These are phyloP conservation scores for Phlyctochytrium planicorne DNA, from an alignment of 192 early-diverging fungal genomes.

Conservation along the genomic window DNA sequence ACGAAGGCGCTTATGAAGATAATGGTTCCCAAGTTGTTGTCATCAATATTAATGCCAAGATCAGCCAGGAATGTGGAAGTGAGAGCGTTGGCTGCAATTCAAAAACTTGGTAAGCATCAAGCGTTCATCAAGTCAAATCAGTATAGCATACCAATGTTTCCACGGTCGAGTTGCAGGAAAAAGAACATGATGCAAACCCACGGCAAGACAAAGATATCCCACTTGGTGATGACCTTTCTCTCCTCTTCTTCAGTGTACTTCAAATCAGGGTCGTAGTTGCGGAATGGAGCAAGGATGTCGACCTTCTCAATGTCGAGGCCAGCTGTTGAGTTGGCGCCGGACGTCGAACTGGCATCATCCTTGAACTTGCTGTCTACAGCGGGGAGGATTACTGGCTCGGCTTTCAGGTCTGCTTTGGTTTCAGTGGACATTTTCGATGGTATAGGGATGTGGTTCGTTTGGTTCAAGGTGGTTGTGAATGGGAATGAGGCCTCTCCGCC, in stretches of 20 bases:
- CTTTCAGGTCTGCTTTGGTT: neutral
- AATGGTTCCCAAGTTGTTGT: neutral
- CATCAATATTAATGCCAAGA: neutral
- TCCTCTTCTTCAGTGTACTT: neutral
- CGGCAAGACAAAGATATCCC: constrained; percentile 24
- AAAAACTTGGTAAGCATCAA: too few relatives aligned
- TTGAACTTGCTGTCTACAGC: too few relatives aligned
- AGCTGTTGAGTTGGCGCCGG: neutral
- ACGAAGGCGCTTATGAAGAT: neutral
- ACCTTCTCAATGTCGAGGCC: neutral
- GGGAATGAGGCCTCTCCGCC: too few relatives aligned
- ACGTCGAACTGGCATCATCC: neutral
- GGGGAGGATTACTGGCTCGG: neutral
- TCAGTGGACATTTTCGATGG: too few relatives aligned
- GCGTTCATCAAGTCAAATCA: too few relatives aligned
- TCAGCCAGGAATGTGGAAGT: neutral
- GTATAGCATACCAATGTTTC: constrained; percentile 37
- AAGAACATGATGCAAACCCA: constrained; percentile 55
- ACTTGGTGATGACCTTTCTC: neutral
- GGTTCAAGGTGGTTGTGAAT: too few relatives aligned
- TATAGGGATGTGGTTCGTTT: too few relatives aligned
- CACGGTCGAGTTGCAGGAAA: constrained; percentile 50
- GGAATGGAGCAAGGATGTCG: neutral
- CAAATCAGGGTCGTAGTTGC: neutral
- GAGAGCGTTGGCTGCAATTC: neutral